Base-by-base conservation (phyloP, 2,329 filamentous ascomycete species). In the Didymosphaeria variabile region DNA sequence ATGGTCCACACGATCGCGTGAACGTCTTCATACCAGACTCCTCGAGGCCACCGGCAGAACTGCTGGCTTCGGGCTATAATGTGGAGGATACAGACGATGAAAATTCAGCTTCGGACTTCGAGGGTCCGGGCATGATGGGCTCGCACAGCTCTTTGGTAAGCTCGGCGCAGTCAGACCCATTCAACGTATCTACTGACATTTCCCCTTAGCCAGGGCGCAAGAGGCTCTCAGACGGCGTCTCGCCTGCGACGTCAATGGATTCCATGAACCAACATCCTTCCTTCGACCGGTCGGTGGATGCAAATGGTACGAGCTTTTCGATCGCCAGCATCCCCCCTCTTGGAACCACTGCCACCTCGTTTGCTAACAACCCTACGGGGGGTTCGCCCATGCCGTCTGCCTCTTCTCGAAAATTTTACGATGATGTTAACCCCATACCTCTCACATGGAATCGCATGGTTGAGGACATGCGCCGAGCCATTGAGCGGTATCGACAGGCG, bases 21-120 rank as follows among this genome's bases (percentile, higher is more conserved):
- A 94, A 97, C 76, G 90, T 96, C 63, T 90, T 88, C 73, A 89
- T 97, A 57, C 94, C 94, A 21, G 93, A 97, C 60, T 92, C 93
- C 77, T 96, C 94, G 13, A 88, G 94, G 60, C 93, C 93, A 6
- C 95, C 95, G 1, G 88, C 93, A 3, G 94, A 98, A 79, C 86
- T 97, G 83, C 93, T 97, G 88, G 93, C 93, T 45, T 87, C 92
- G 61, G 93, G 93, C 17, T 88, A 89, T 66, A 87, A 90, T 67
- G 89, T 92, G 67, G 94, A 97, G 73, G 93, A 97, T 66, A 93
- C 97, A 55, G 93, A 96, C 72, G 94, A 95, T 59, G 91, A 92
- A 31, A 90, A 87, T 59, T 97, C 94, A n/a, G 92, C 91, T 21
- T 84, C 81, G 21, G 94, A 97, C 77, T 83, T 91, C 12, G 93